Base-by-base conservation (phyloP, 2,329 filamentous ascomycete genomes). In the Trichoderma breve region DNA sequence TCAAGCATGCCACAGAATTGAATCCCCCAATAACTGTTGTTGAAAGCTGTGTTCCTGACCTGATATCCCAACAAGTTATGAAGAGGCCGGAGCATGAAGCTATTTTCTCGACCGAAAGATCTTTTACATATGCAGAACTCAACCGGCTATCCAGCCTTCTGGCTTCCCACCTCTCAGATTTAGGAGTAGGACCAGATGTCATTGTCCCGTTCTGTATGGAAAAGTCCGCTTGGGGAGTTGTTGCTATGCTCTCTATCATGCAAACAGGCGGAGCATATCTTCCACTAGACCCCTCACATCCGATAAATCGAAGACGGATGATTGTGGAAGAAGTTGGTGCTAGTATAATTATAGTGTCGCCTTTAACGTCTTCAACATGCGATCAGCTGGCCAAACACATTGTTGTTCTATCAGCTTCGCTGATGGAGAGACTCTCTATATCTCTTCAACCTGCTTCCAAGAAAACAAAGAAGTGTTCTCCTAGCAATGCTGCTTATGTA, bases 181-280 rank as follows among this genome's bases (percentile, higher is more conserved):
- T 70, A 6, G 78, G 78, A n/a, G 75, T 83, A 21, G 55, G 71
- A 2, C 75, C 75, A 2, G 79, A 62, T 66, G 77, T 28, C 1
- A 32, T 51, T 3, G 73, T 74, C 15, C 72, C 73, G 0, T 39
- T 74, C 1, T 74, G 62, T 24, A 73, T 73, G 9, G 73, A 74
- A 43, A 74, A 78, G 67, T 77, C 71, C 11, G 30, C 53, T 28
- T 75, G 73, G 74, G 71, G 71, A 7, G 11, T 74, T 7, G 71
- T 78, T 3, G 74, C 75, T 1, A 75, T 78, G 62, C 53, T 79
- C 8, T 77, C 66, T 21, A 73, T 79, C 30, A 70, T 79, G 53
- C 77, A 78, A 58, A 71, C 76, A 9, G 79, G 78, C 3, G 78
- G 74, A 26, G 77, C 30, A 72, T 75, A 72, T 63, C 74, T 80